Evolutionary conservation across 2,329 filamentous ascomycete genomes (phyloP), one percentile per base, ranked within the genome.

Genomic region (Aspergillus arachidicola): DNA sequence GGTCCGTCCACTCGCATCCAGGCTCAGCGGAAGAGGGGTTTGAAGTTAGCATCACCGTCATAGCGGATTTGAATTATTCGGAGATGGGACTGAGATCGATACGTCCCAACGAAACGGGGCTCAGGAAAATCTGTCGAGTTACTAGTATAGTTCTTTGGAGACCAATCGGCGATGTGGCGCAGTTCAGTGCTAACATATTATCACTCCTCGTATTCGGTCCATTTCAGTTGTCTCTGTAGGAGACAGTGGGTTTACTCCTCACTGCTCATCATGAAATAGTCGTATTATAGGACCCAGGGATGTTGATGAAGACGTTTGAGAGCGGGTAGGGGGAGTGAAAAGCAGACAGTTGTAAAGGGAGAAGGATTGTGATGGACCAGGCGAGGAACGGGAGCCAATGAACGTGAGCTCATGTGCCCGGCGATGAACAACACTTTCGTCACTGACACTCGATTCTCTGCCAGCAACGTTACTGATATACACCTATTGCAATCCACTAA

Each of bases 161-260:
- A 38, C 51, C 51, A 55, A 55, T 55, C 32, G 51, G 51, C 51
- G n/a, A 55, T 55, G 51, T 38, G 51, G 51, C 51, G 51, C 51
- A 26, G 51, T 55, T 55, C 51, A 4, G n/a, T 36, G 51, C 51
- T 11, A 23, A 36, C 19, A 36, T 34, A 21, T 30, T 38, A n/a
- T 55, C 32, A 26, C 14, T 26, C n/a, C 32, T 55, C 21, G 51
- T 55, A 55, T 38, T 55, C 32, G 21, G 50, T 55, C 5, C 3
- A 9, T 36, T 38, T 19, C 16, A 36, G n/a, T 38, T 19, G 32
- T 55, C 30, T 38, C n/a, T 55, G 51, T 14, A 23, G 19, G 7
- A 34, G 51, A 34, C 19, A 23, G 16, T 19, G 11, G 10, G 23
- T 55, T 16, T 38, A 38, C 4, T 19, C 34, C 32, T 38, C 50